phyloP scores from a whole-genome alignment of 2,329 filamentous ascomycete genomes.

The Pseudogymnoascus sp. region DNA sequence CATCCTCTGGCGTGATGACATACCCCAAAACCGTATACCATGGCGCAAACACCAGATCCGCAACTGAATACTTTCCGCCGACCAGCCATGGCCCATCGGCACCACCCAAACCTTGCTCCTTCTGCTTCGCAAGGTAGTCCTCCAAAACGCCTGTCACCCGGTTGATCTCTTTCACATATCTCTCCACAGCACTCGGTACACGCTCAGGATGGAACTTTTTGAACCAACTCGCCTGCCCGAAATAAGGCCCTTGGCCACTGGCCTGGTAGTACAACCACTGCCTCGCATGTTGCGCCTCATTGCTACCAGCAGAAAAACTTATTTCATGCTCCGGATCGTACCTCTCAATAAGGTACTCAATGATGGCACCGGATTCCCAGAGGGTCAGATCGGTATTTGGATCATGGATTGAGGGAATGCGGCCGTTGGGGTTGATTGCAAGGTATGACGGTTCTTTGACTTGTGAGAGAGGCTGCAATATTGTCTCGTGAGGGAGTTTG shows the following conservation, averaged over 20 bases:
- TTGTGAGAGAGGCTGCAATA: constrained; percentile 23
- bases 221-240: constrained; percentile 35
- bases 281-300: constrained; percentile 29
- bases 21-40: neutral
- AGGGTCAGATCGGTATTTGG: constrained; percentile 34
- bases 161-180: constrained; percentile 40
- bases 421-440: constrained; percentile 25
- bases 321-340: constrained; percentile 34
- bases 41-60: constrained; percentile 32
- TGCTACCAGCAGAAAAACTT: constrained; percentile 27
- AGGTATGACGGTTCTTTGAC: constrained; percentile 34
- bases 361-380: constrained; percentile 32
- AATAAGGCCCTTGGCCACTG: constrained; percentile 38
- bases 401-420: constrained; percentile 29
- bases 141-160: constrained; percentile 40
- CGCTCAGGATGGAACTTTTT: constrained; percentile 32
- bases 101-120: neutral
- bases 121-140: constrained; percentile 23
- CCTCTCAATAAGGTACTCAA: constrained; percentile 35
- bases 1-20: neutral
- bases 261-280: constrained; percentile 39
- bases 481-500: constrained; percentile 15
- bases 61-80: constrained; percentile 35
- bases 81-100: constrained; percentile 32
- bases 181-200: constrained; percentile 35